These are phyloP conservation scores for Nakataea oryzae DNA, from an alignment of 2,329 filamentous ascomycete genomes.

Conservation along the genomic window DNA sequence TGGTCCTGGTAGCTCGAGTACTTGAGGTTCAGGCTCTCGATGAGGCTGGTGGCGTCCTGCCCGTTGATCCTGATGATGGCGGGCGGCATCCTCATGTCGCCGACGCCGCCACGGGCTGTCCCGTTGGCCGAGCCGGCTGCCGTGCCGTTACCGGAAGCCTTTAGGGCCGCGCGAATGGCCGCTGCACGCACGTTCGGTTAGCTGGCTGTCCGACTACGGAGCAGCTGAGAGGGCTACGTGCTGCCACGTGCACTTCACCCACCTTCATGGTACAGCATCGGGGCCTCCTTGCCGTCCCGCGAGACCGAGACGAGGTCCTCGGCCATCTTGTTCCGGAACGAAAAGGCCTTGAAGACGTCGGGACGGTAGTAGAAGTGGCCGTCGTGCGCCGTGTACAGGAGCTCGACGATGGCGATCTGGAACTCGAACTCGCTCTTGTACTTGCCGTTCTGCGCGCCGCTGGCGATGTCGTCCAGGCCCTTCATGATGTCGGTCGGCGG, in stretches of 20 bases:
- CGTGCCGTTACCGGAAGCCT: neutral
- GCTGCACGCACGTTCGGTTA: neutral
- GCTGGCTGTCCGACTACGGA: no score
- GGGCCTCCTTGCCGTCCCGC: slow-evolving; percentile 18
- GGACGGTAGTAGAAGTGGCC: slow-evolving; percentile 30
- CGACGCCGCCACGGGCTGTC: neutral
- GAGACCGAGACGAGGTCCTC: slow-evolving; percentile 26
- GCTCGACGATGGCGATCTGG: slow-evolving; percentile 26
- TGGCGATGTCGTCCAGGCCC: slow-evolving; percentile 20
- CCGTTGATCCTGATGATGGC: slow-evolving; percentile 18
- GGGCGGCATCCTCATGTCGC: slow-evolving; percentile 6
- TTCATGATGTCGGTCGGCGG: slow-evolving; percentile 26
- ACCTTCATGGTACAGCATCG: slow-evolving; percentile 26
- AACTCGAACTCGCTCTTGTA: slow-evolving; percentile 29
- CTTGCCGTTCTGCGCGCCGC: slow-evolving; percentile 18
- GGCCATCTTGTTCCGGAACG: neutral
- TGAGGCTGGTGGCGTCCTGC: slow-evolving; percentile 20
- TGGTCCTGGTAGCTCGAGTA: slow-evolving; percentile 20
- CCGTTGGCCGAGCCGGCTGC: neutral
- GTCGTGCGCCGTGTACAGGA: slow-evolving; percentile 26
- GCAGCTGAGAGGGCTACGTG: no score
- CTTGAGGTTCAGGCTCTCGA: slow-evolving; percentile 27
- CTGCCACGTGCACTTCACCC: neutral
- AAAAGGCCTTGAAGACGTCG: slow-evolving; percentile 20
- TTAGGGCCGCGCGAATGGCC: neutral